phyloP scores from a whole-genome alignment of 306 rosid species.

The Fragaria nilgerrensis region DNA sequence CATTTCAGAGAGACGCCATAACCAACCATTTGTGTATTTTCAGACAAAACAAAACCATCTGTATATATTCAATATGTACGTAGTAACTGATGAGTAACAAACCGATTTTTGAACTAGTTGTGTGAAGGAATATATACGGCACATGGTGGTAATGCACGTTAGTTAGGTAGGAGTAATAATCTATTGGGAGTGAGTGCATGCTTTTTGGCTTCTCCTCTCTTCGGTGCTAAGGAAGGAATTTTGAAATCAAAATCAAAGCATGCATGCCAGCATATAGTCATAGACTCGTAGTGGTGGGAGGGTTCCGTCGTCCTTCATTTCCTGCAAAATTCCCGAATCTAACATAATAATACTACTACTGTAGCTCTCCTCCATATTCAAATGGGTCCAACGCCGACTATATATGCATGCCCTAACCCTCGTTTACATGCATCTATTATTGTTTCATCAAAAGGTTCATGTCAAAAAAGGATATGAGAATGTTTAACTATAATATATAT shows the following conservation, averaged over 20 bases:
- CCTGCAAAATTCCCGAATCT: constrained; percentile 4
- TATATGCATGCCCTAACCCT: not conserved
- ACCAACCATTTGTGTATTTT: not conserved
- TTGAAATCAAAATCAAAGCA: constrained; percentile 13
- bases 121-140: not conserved
- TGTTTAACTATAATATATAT: not conserved
- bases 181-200: not conserved
- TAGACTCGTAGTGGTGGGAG: not conserved
- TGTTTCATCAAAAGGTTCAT: not conserved
- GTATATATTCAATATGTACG: no score
- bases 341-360: no score
- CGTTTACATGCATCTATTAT: not conserved
- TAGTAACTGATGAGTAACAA: not conserved
- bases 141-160: not conserved
- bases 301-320: not conserved
- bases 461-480: not conserved
- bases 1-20: not conserved
- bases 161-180: not conserved
- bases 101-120: not conserved
- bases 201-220: constrained; percentile 9
- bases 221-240: constrained; percentile 46
- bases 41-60: not conserved
- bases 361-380: not conserved
- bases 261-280: not conserved
- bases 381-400: not conserved